Evolutionary conservation across 2,329 filamentous ascomycete species (phyloP).

Genomic region (Phyllosticta citriasiana): DNA sequence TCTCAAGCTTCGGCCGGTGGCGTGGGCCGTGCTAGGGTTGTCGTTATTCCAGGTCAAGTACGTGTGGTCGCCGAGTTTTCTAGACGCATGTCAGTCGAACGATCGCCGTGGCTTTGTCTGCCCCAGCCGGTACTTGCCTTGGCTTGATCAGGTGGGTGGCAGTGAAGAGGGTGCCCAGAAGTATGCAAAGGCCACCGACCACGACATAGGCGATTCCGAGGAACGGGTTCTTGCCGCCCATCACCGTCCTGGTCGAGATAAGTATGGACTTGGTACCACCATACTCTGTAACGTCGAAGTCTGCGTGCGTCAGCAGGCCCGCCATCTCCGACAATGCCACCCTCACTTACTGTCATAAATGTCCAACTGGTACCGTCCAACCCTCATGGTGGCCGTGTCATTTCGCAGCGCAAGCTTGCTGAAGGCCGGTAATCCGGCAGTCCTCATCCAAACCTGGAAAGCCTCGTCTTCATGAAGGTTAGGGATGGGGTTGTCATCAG

Average conservation of each 20-base stretch:
- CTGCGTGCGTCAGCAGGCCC: conserved; percentile 38
- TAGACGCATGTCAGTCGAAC: conserved; percentile 25
- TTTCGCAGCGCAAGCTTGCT: conserved; percentile 88
- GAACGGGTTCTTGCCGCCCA: conserved; percentile 93
- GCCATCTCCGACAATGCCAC: neutral
- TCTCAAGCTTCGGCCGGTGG: conserved; percentile 32
- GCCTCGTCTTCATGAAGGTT: conserved; percentile 66
- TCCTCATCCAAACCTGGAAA: conserved; percentile 99
- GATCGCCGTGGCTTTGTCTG: conserved; percentile 1
- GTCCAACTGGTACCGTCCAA: conserved; percentile 65
- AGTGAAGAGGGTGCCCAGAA: conserved; percentile 81
- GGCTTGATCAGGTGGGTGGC: conserved; percentile 85
- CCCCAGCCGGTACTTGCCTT: conserved; percentile 45
- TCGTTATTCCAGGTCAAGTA: conserved; percentile 94
- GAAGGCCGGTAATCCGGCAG: conserved; percentile 84
- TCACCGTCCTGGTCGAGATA: conserved; percentile 79
- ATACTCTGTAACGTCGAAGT: conserved; percentile 69
- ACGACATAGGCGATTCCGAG: conserved; percentile 93
- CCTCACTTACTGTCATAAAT: conserved; percentile 64
- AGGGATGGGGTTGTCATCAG: conserved; percentile 53
- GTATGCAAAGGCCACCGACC: conserved; percentile 83
- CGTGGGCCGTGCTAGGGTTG: conserved; percentile 46
- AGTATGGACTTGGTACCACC: conserved; percentile 83
- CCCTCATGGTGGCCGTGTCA: conserved; percentile 54
- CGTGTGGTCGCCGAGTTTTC: conserved; percentile 95